Evolutionary conservation across 2,329 filamentous ascomycete genomes (phyloP).

Genomic region (Penicillium frequentans): DNA sequence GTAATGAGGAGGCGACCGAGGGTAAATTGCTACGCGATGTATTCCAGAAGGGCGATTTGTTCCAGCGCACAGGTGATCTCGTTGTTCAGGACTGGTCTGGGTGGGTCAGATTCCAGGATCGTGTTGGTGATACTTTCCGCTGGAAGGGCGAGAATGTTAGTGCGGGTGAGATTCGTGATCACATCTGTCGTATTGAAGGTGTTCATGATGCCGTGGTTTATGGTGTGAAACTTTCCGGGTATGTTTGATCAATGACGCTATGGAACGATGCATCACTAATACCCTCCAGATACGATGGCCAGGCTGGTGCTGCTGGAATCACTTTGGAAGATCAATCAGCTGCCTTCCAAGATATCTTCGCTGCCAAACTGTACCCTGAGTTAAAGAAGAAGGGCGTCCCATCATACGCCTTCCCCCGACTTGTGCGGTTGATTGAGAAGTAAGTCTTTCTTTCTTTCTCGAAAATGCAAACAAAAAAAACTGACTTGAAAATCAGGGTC

Average conservation of each 20-base stretch:
- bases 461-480: conserved; percentile 2
- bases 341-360: conserved; percentile 35
- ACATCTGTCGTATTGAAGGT: conserved; percentile 42
- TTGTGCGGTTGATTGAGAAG: conserved; percentile 50
- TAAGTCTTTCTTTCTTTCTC: conserved; percentile 24
- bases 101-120: conserved; percentile 49
- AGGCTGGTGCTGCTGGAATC: conserved; percentile 50
- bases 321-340: conserved; percentile 39
- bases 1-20: conserved; percentile 44
- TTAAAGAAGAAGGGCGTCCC: conserved; percentile 49
- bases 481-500: conserved; percentile 29
- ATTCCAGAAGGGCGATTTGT: conserved; percentile 48
- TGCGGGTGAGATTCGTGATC: conserved; percentile 47
- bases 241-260: conserved; percentile 9
- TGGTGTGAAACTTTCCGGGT: conserved; percentile 44
- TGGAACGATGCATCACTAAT: background rate
- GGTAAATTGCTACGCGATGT: conserved; percentile 47
- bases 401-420: conserved; percentile 47
- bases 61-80: conserved; percentile 49
- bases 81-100: conserved; percentile 42
- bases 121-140: conserved; percentile 40
- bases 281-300: conserved; percentile 46
- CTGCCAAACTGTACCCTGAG: conserved; percentile 36
- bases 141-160: conserved; percentile 50
- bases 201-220: conserved; percentile 48